phyloP scores from a whole-genome alignment of 2,329 filamentous ascomycete species.

The Diaporthe sp. region DNA sequence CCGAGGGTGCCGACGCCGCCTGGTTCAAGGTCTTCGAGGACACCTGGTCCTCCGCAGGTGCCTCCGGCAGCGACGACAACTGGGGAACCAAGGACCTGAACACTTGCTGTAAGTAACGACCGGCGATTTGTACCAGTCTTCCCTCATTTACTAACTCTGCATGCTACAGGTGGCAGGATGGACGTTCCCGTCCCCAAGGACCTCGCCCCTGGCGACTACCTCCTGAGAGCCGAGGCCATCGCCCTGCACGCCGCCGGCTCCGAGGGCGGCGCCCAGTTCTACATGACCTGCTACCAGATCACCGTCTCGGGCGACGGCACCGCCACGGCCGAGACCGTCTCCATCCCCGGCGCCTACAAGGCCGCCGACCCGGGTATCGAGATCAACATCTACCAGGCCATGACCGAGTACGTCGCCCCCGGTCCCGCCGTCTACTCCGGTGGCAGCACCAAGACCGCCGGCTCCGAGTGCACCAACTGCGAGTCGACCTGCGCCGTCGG shows the following conservation, averaged over 20 bases:
- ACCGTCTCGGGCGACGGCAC: slow-evolving; percentile 47
- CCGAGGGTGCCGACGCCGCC: slow-evolving; percentile 49
- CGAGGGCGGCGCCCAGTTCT: slow-evolving; percentile 51
- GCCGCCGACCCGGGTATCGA: slow-evolving; percentile 59
- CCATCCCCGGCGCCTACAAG: slow-evolving; percentile 59
- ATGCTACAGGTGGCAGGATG: slow-evolving; percentile 50
- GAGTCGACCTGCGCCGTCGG: slow-evolving; percentile 54
- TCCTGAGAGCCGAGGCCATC: slow-evolving; percentile 62
- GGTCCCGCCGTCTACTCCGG: slow-evolving; percentile 56
- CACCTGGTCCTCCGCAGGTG: slow-evolving; percentile 53
- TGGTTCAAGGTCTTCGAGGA: slow-evolving; percentile 65
- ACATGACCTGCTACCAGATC: slow-evolving; percentile 56
- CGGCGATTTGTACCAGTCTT: neutral
- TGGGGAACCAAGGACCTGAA: slow-evolving; percentile 61
- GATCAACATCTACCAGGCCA: slow-evolving; percentile 60
- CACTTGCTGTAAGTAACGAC: slow-evolving; percentile 43
- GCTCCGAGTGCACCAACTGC: slow-evolving; percentile 55
- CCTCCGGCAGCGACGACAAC: slow-evolving; percentile 56
- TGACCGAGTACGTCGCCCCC: slow-evolving; percentile 56
- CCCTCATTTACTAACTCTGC: neutral
- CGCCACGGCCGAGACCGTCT: slow-evolving; percentile 48
- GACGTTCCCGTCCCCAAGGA: slow-evolving; percentile 51
- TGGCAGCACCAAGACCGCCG: slow-evolving; percentile 55
- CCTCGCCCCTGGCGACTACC: slow-evolving; percentile 54
- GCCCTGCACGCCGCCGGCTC: slow-evolving; percentile 59